Base-by-base conservation (phyloP, 1,284 basidiomycete genomes). In the Ceratobasidium sp. region DNA sequence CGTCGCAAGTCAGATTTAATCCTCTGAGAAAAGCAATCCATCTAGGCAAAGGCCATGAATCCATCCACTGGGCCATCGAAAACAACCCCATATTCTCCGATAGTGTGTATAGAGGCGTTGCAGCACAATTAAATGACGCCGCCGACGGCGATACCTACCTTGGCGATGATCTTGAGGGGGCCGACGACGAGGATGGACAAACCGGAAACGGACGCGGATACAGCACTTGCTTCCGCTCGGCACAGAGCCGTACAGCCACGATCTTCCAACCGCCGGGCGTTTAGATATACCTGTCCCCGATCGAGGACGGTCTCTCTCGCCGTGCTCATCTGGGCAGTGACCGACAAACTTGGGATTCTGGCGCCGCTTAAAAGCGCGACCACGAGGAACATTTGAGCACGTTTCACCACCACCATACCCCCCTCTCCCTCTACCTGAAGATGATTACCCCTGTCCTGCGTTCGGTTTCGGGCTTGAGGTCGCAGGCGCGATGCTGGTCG, bases 101-200 rank as follows among this genome's bases (percentile, higher is more conserved):
- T n/a, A n/a, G n/a, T n/a, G n/a, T n/a, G n/a, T n/a, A n/a, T n/a
- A n/a, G n/a, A n/a, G n/a, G n/a, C n/a, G n/a, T n/a, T n/a, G n/a
- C n/a, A n/a, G n/a, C n/a, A n/a, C n/a, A n/a, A n/a, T n/a, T n/a
- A n/a, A 2, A 12, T 18, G 14, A 41, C 45, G 26, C 21, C 28
- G 23, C 16, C 55, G 41, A 57, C 64, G 28, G 6, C 8, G n/a
- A 69, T 57, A 69, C 64, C 39, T 23, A 69, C 64, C 64, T 57
- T 69, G 23, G 52, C 52, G 64, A 69, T 26, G 52, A 57, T 69
- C 64, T 69, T 69, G 52, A 69, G 28, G 64, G 64, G 21, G 64
- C 26, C 62, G 62, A 53, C 46, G 48, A 57, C 52, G 64, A 57
- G 34, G 52, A 69, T 69, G 57, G 36, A 69, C 64, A 69, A 57